Evolutionary conservation across 805 yeast genomes (phyloP).

Genomic region (Candida nemodendra): DNA sequence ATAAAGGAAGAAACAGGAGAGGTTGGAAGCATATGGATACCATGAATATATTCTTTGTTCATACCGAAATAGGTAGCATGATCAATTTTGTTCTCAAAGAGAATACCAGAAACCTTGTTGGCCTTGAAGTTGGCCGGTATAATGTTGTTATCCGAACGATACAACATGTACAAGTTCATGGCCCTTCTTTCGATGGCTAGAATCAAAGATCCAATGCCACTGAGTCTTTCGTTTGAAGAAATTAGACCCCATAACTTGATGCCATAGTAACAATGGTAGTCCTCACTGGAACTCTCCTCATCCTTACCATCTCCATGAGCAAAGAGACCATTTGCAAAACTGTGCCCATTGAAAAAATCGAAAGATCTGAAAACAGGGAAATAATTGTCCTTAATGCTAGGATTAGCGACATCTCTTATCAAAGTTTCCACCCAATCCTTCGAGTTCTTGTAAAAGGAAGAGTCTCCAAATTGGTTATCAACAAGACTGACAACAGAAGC

Average conservation of each 20-base stretch:
- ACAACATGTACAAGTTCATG: constrained; percentile 55
- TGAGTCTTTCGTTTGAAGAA: constrained; percentile 51
- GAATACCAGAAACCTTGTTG: constrained; percentile 67
- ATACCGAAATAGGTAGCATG: constrained; percentile 72
- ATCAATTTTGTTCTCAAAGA: constrained; percentile 70
- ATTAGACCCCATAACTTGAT: constrained; percentile 69
- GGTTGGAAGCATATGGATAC: constrained; percentile 75
- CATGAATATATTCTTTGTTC: constrained; percentile 63
- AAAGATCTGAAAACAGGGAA: constrained; percentile 67
- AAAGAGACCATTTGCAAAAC: constrained; percentile 71
- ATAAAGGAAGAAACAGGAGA: constrained; percentile 61
- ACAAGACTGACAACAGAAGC: constrained; percentile 76
- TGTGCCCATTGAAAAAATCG: constrained; percentile 73
- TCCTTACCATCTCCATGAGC: constrained; percentile 67
- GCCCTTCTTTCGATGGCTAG: constrained; percentile 54
- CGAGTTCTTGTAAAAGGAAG: constrained; percentile 47
- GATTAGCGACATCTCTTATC: constrained; percentile 68
- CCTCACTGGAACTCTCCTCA: constrained; percentile 72
- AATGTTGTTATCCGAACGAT: constrained; percentile 43
- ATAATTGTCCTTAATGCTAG: constrained; percentile 46
- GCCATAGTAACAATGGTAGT: constrained; percentile 65
- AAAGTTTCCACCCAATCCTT: constrained; percentile 59
- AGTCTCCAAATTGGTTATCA: constrained; percentile 49
- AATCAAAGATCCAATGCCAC: constrained; percentile 56
- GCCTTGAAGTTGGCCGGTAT: constrained; percentile 50